These are phyloP conservation scores for Fomitopsis schrenkii DNA, from an alignment of 1,284 basidiomycete genomes.

Conservation along the genomic window DNA sequence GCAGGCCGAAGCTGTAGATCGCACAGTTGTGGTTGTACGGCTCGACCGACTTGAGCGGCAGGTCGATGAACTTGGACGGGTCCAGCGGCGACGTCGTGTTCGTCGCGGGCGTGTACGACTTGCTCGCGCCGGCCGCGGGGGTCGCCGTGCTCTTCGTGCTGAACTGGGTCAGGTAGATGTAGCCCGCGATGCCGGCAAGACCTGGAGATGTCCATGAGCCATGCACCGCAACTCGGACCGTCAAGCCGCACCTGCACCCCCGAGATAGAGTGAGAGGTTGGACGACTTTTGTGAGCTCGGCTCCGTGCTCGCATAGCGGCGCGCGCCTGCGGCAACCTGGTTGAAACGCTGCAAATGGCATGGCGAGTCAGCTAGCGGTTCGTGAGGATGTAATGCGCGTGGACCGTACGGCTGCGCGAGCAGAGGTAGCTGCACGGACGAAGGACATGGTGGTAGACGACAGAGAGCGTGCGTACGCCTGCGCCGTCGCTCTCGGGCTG, in stretches of 20 bases:
- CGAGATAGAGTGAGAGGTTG: constrained; percentile 45
- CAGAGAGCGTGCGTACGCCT: not conserved
- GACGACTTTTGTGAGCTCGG: constrained; percentile 40
- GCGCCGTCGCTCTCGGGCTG: not conserved
- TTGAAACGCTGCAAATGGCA: not conserved
- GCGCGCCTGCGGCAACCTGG: constrained; percentile 21
- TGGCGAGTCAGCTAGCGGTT: not conserved
- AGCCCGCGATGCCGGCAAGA: constrained; percentile 45
- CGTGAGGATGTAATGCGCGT: not conserved
- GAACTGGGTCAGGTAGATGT: constrained; percentile 40
- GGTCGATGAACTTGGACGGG: constrained; percentile 70
- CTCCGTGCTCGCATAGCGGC: constrained; percentile 45
- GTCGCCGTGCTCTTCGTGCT: constrained; percentile 14
- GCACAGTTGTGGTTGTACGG: constrained; percentile 73
- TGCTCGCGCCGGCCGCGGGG: constrained; percentile 29
- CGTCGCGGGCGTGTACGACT: constrained; percentile 36
- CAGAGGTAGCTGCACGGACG: constrained; percentile 21
- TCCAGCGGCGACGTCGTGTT: constrained; percentile 45
- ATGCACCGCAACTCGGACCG: not conserved
- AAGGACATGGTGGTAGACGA: constrained; percentile 24
- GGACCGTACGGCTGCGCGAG: constrained; percentile 20
- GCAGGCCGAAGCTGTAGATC: constrained; percentile 85
- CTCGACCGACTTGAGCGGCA: constrained; percentile 81
- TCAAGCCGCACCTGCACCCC: constrained; percentile 31
- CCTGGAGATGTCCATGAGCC: constrained; percentile 23